Conservation (phyloP, 345 rosid species). For the Adansonia digitata region DNA sequence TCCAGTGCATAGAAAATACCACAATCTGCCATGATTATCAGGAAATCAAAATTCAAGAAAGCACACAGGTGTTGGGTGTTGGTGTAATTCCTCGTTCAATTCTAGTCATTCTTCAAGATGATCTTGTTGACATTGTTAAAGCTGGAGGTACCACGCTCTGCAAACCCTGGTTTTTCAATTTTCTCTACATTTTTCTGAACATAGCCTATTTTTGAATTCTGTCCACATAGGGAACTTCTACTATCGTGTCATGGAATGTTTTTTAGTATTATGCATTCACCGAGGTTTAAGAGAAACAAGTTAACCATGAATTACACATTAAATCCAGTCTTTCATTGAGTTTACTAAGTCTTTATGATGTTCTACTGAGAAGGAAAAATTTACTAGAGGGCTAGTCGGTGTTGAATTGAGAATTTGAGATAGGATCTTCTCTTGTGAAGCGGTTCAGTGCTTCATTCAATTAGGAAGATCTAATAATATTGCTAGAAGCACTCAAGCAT, state of each 20-base stretch:
- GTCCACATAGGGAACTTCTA: background rate
- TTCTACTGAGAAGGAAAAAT: background rate
- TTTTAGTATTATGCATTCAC: background rate
- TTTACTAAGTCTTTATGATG: background rate
- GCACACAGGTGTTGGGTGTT: constrained; percentile 81
- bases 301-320: background rate
- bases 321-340: background rate
- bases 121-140: constrained; percentile 92
- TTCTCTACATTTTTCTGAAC: background rate
- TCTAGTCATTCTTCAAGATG: constrained; percentile 68
- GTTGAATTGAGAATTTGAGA: constrained; percentile 1
- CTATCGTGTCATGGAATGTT: background rate
- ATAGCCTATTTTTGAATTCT: background rate
- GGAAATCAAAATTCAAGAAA: constrained; percentile 95
- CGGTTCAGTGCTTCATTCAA: background rate
- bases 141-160: constrained; percentile 74
- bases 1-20: constrained; percentile 62
- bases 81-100: constrained; percentile 95
- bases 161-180: background rate
- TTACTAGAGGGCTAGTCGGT: background rate
- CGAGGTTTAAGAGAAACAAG: background rate
- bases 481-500: background rate
- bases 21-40: constrained; percentile 79
- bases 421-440: background rate
- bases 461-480: background rate